Conservation (phyloP, 345 rosid species). For the Mallotus nudiflorus region DNA sequence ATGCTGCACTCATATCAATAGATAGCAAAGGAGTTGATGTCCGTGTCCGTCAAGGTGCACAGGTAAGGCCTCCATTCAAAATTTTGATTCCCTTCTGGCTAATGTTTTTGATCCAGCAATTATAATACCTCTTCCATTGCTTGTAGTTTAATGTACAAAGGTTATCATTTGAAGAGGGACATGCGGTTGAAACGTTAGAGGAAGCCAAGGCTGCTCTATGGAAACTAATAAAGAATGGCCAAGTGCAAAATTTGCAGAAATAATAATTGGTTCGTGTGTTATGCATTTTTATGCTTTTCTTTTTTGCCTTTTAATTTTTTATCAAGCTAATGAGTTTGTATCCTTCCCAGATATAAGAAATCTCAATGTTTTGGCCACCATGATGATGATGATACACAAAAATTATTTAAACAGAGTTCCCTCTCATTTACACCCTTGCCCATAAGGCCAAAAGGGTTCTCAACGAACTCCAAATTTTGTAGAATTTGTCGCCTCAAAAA, state of each 20-base stretch:
- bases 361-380: no score
- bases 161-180: conserved; percentile 75
- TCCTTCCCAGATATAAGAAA: no score
- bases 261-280: neutral
- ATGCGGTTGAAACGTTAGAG: conserved; percentile 69
- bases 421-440: no score
- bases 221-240: conserved; percentile 68
- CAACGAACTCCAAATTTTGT: no score
- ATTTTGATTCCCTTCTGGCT: neutral
- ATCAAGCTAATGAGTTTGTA: no score
- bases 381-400: neutral
- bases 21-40: conserved; percentile 95
- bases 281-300: neutral
- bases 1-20: conserved; percentile 91
- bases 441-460: no score
- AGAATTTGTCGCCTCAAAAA: no score
- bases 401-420: no score
- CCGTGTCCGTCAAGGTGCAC: conserved; percentile 95
- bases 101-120: neutral
- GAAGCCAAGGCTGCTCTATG: conserved; percentile 84
- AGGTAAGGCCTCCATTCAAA: conserved; percentile 44
- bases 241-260: conserved; percentile 50
- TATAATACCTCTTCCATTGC: neutral
- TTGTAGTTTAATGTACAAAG: conserved; percentile 85
- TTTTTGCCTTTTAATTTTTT: neutral